phyloP scores from a whole-genome alignment of 2,329 filamentous ascomycete genomes.

The Phyllosticta ampelicida region DNA sequence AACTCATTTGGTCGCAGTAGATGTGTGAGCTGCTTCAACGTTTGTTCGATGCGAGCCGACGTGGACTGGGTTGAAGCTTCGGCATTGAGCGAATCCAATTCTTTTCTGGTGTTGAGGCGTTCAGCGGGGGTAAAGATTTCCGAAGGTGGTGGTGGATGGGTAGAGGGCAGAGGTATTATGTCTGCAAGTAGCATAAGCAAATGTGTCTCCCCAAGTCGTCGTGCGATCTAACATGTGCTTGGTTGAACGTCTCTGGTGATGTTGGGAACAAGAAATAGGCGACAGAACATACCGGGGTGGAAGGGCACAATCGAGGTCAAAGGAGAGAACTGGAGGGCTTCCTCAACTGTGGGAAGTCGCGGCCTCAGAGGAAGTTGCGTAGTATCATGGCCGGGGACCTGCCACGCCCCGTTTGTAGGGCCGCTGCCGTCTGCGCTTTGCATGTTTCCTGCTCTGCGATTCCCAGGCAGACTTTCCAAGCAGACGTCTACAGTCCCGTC shows the following conservation, averaged over 20 bases:
- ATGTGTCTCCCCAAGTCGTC: not conserved
- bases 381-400: slow-evolving; percentile 19
- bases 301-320: slow-evolving; percentile 73
- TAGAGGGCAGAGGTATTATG: slow-evolving; percentile 35
- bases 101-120: slow-evolving; percentile 39
- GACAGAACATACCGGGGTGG: slow-evolving; percentile 50
- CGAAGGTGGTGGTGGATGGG: slow-evolving; percentile 29
- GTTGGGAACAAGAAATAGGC: slow-evolving; percentile 10
- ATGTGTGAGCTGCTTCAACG: slow-evolving; percentile 62
- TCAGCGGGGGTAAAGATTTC: slow-evolving; percentile 32
- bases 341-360: slow-evolving; percentile 47
- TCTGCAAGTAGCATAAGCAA: slow-evolving; percentile 21
- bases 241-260: not conserved
- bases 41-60: slow-evolving; percentile 58
- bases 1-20: slow-evolving; percentile 62
- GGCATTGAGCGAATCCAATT: slow-evolving; percentile 57
- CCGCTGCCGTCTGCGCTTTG: not conserved
- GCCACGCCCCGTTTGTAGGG: slow-evolving; percentile 19
- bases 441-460: not conserved
- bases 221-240: not conserved
- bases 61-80: slow-evolving; percentile 52
- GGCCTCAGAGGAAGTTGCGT: slow-evolving; percentile 20
- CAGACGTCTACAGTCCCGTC: not conserved
- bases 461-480: not conserved
- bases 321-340: slow-evolving; percentile 72